A percentile compares a stretch with the other conserved stretches of the same genome.
Evolutionary conservation across 225 moss, liverwort and hornwort species (phyloP).

Genomic region (Marchantia polymorpha): DNA sequence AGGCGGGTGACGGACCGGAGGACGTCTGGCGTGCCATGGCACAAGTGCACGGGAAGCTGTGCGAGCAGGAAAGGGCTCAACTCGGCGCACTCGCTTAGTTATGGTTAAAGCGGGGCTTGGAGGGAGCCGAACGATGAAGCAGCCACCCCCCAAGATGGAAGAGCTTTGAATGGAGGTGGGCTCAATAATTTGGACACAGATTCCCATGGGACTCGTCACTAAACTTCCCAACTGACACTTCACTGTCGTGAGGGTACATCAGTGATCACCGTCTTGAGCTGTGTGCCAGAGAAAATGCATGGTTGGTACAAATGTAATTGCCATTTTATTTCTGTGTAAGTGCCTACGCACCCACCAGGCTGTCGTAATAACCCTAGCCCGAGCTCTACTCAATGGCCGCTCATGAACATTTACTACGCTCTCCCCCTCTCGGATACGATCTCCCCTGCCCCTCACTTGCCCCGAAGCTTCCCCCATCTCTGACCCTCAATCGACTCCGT

Average conservation of each 20-base stretch:
- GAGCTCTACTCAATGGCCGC: slow-evolving; percentile 7
- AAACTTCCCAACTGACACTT: neutral
- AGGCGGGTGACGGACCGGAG: too few relatives aligned
- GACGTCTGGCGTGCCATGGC: too few relatives aligned
- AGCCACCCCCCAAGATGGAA: neutral
- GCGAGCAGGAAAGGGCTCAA: neutral
- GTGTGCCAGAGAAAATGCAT: slow-evolving; percentile 10
- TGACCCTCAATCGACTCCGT: neutral
- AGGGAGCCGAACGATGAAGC: neutral
- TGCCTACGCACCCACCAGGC: slow-evolving; percentile 8
- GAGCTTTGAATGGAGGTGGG: neutral
- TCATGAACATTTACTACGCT: slow-evolving; percentile 7
- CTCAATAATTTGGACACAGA: slow-evolving; percentile 16
- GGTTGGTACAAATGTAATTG: slow-evolving; percentile 18
- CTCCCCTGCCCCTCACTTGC: neutral
- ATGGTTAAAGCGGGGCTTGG: neutral
- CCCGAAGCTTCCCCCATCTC: neutral
- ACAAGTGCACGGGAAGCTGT: neutral
- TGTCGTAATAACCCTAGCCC: neutral
- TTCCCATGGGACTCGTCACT: neutral
- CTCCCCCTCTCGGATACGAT: neutral
- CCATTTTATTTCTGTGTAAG: slow-evolving; percentile 6
- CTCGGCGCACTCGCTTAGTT: neutral
- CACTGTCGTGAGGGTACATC: neutral
- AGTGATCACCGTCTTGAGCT: slow-evolving; percentile 2